Evolutionary conservation across 805 yeast species (phyloP), one percentile per base, ranked within the genome.

Genomic region (Barnettozyma californica): DNA sequence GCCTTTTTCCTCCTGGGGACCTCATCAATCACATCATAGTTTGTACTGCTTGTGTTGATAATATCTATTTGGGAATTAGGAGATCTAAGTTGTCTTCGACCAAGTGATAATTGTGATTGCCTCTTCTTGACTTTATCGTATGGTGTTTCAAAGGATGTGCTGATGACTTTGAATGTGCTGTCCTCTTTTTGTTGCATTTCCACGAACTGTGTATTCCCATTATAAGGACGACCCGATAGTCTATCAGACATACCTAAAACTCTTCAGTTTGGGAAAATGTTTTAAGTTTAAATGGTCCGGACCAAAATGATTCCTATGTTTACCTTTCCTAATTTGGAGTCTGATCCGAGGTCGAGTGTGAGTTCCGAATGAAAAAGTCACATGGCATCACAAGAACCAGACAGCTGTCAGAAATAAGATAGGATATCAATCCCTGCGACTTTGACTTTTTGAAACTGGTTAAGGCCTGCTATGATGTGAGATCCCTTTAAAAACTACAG

Each of bases 111-210:
- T n/a, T 51, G 48, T 13, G 53, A 54, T 34, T 55, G 59, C 38
- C 56, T 50, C 43, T 53, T 57, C 29, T 51, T 58, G 2, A 63
- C 65, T 9, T 48, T 41, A 31, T 63, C 68, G 45, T 61, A 62
- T 13, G 67, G 68, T 1, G 58, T 61, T 39, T 65, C 63, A 18
- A 59, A 49, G 2, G 61, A 57, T 2, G 61, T 46, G 11, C 46
- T 45, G 4, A 55, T 21, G 6, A 56, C 59, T 27, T 44, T 55
- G 46, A 59, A 56, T 0, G 60, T 51, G 36, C 55, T 46, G 9
- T 56, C 49, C 16, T 49, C 53, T 20, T 46, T 41, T 10, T 43
- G 38, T 2, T 29, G 36, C 16, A 40, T 40, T 13, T 43, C 49
- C 16, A 35, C 41, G 5, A 26, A 31, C 16, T 19, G 45, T 21